Base-by-base conservation (phyloP, 345 rosid species). In the Aurinia saxatilis region DNA sequence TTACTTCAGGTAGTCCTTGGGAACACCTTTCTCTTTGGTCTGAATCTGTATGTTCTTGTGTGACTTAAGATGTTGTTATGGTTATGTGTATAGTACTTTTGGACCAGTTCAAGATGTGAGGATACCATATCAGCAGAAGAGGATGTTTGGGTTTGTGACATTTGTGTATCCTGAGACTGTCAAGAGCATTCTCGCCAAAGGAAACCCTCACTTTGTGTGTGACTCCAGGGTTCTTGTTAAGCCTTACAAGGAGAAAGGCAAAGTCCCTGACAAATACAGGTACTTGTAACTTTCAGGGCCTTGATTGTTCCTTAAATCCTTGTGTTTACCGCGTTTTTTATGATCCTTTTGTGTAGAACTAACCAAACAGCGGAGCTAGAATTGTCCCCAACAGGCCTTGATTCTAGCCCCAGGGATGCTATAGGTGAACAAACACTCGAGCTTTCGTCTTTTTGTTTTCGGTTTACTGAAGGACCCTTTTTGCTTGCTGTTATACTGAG, bases 21-120 rank as follows among this genome's bases (percentile, higher is more conserved):
- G 5, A 48, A 35, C 56, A 68, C 17, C 48, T 17, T 63, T 46
- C 30, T 50, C 17, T 66, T 51, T 53, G 14, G 36, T 41, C 23
- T 36, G 47, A 59, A 10, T 56, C 27, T 34, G 36, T 34, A 35
- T 11, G 31, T 51, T 50, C 8, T 33, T 23, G 25, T 44, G 57
- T 65, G 60, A 57, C 60, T 62, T 13, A 40, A 73, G 16, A 33
- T 63, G 31, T 29, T 46, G 52, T 37, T 65, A 25, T 73, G 42
- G 19, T 61, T 52, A 39, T n/a, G 44, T 69, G 59, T 72, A 38
- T 58, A 85, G 95, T 57, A 82, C 72, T 36, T 87, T 82, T 63
- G 97, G 97, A 63, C 95, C 96, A n/a, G 97, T 90, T 44, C 97
- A 90, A 82, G 97, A 90, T 75, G 97, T 90, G 77, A 85, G 97